phyloP scores from a whole-genome alignment of 345 rosid species.

The Eucalyptus guilfoylei region DNA sequence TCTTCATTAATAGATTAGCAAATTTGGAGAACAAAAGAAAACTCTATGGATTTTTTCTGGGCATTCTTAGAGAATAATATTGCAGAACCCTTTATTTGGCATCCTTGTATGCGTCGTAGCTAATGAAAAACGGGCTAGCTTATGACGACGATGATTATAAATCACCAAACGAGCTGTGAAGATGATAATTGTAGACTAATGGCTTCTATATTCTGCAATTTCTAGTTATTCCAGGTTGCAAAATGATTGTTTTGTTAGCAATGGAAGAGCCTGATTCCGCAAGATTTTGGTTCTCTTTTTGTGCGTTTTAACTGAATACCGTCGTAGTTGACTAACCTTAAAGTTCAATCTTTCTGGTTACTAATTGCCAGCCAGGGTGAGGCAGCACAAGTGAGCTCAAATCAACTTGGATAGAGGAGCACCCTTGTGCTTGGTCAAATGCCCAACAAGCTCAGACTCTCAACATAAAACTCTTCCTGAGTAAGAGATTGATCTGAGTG shows the following conservation, averaged over 20 bases:
- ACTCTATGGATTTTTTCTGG: no score
- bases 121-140: no score
- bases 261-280: background rate
- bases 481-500: background rate
- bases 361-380: background rate
- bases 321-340: background rate
- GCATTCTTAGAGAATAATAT: no score
- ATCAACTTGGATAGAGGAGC: background rate
- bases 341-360: background rate
- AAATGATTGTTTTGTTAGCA: no score
- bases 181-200: accelerated
- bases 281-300: background rate
- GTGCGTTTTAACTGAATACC: background rate
- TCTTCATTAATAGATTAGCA: no score
- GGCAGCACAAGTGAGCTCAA: background rate
- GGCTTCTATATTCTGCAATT: background rate
- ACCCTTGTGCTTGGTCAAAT: background rate
- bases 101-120: no score
- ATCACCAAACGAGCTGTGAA: no score
- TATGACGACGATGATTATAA: no score
- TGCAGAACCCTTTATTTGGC: no score
- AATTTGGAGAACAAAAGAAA: no score
- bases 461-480: background rate
- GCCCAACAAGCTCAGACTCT: background rate
- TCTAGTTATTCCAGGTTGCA: background rate